A percentile compares a stretch with the other conserved stretches of the same genome.
Conservation (phyloP, 495 filamentous ascomycete species). For the Aspergillus nanangensis region DNA sequence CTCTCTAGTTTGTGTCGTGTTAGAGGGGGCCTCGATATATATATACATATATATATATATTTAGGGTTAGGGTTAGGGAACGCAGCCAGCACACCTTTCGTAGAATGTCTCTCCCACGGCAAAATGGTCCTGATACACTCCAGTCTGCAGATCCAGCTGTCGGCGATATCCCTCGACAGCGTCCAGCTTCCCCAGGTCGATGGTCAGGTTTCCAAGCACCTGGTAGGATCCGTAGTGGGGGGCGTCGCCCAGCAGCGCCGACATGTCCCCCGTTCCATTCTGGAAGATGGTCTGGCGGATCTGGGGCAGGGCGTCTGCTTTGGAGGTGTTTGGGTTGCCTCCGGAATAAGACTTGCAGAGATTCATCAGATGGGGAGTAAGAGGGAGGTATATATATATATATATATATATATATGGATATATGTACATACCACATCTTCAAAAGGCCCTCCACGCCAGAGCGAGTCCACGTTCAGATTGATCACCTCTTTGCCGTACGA, state of each 20-base stretch:
- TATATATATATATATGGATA: background rate
- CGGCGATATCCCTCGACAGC: constrained; percentile 31
- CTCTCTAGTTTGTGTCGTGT: background rate
- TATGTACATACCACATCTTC: constrained; percentile 10
- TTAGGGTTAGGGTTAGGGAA: no score
- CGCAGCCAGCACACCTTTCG: background rate
- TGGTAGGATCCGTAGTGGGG: constrained; percentile 40
- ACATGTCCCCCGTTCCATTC: constrained; percentile 41
- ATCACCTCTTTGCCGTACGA: constrained; percentile 29
- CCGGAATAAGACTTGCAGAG: constrained; percentile 39
- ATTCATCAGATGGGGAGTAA: no score
- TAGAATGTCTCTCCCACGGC: background rate
- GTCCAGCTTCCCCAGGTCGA: constrained; percentile 23
- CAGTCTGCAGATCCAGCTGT: constrained; percentile 36
- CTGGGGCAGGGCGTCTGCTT: constrained; percentile 26
- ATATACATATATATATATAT: no score
- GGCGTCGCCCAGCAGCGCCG: constrained; percentile 31
- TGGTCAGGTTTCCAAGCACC: constrained; percentile 41
- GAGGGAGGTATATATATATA: background rate
- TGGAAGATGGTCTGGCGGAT: constrained; percentile 42
- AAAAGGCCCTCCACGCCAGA: constrained; percentile 45
- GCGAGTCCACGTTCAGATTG: constrained; percentile 38
- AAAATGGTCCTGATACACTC: constrained; percentile 24
- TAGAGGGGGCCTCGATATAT: no score
- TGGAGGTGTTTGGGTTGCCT: constrained; percentile 37